Percentiles rank a stretch among this genome's conserved stretches.
phyloP scores from a whole-genome alignment of 306 rosid genomes.

The Bauhinia variegata region DNA sequence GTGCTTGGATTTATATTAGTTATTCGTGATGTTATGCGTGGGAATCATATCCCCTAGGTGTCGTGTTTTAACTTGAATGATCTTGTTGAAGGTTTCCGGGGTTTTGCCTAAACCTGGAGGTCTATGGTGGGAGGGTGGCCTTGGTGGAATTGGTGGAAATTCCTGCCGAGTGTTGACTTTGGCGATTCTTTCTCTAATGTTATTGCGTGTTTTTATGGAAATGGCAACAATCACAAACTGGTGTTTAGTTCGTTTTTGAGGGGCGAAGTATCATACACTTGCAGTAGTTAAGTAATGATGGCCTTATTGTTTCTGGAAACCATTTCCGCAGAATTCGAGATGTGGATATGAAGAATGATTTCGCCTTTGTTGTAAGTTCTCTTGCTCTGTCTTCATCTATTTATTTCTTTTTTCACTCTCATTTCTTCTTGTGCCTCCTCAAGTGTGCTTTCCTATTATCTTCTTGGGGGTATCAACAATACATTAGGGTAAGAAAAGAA shows the following conservation, averaged over 20 bases:
- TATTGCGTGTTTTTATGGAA: constrained; percentile 84
- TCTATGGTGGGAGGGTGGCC: constrained; percentile 87
- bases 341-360: constrained; percentile 91
- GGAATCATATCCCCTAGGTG: constrained; percentile 60
- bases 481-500: constrained; percentile 33
- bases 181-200: constrained; percentile 91
- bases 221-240: constrained; percentile 90
- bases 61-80: constrained; percentile 73
- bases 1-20: constrained; percentile 58
- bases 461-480: constrained; percentile 28
- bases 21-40: constrained; percentile 52
- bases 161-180: constrained; percentile 73
- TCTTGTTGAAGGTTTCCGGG: constrained; percentile 90
- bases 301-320: constrained; percentile 92
- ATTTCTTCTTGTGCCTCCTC: constrained; percentile 1
- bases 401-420: constrained; percentile 28
- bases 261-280: constrained; percentile 77
- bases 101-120: constrained; percentile 78
- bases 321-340: constrained; percentile 93
- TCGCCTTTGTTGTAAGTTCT: constrained; percentile 81
- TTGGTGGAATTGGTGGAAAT: constrained; percentile 84
- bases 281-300: constrained; percentile 83
- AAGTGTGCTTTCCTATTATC: constrained; percentile 25
- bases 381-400: neutral
- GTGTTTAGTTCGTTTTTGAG: constrained; percentile 85